phyloP scores from a whole-genome alignment of 108 stramenopile species.

The Nitzschia inconspicua region DNA sequence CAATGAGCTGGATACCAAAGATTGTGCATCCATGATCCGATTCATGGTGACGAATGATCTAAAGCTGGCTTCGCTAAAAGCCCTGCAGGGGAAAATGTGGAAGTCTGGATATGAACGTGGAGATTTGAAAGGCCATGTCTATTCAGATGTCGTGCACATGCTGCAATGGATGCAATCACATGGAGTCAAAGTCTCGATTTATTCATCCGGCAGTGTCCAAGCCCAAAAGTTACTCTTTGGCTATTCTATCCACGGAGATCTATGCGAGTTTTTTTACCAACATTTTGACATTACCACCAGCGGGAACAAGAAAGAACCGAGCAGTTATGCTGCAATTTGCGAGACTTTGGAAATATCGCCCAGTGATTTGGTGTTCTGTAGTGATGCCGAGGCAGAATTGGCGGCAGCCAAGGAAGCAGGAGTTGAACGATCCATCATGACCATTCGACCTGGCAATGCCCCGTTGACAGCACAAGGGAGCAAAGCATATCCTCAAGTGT shows the following conservation, averaged over 20 bases:
- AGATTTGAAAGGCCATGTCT: conserved; percentile 77
- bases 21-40: conserved; percentile 40
- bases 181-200: conserved; percentile 73
- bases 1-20: neutral
- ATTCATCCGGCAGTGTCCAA: conserved; percentile 79
- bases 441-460: conserved; percentile 87
- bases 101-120: conserved; percentile 67
- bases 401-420: conserved; percentile 80
- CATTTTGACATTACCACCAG: conserved; percentile 89
- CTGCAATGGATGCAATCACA: conserved; percentile 62
- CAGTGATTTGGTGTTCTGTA: conserved; percentile 78
- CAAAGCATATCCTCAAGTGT: conserved; percentile 51
- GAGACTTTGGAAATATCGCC: conserved; percentile 58
- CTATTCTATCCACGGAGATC: conserved; percentile 68
- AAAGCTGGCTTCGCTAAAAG: conserved; percentile 75
- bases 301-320: conserved; percentile 69
- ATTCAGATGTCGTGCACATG: conserved; percentile 71
- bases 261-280: conserved; percentile 51
- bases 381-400: conserved; percentile 82
- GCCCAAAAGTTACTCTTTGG: conserved; percentile 89
- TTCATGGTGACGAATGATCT: conserved; percentile 70
- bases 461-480: conserved; percentile 37
- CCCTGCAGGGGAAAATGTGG: conserved; percentile 91
- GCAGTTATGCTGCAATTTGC: conserved; percentile 75
- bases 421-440: conserved; percentile 59